A percentile compares a stretch with the other conserved stretches of the same genome.
Conservation (phyloP, 768 basidiomycete species). For the Psilocybe subaeruginosa region DNA sequence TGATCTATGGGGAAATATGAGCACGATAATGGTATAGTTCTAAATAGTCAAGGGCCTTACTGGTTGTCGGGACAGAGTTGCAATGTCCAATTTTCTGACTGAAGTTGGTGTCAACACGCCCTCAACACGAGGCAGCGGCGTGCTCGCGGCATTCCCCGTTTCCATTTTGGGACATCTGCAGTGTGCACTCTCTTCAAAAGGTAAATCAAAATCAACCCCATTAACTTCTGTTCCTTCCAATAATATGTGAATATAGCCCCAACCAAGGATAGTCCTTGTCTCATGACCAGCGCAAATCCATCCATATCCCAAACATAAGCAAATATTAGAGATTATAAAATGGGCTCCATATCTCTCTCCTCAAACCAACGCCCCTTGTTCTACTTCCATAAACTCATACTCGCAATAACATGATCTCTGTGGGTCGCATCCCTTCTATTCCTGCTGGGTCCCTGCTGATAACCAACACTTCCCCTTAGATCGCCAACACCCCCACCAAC, state of each 20-base stretch:
- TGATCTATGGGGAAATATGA: constrained; percentile 20
- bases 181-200: background rate
- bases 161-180: background rate
- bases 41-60: constrained; percentile 21
- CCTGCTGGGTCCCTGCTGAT: constrained; percentile 6
- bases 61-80: constrained; percentile 15
- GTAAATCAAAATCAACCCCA: too few relatives aligned
- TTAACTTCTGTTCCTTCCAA: too few relatives aligned
- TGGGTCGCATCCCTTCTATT: constrained; percentile 26
- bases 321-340: constrained; percentile 19
- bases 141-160: constrained; percentile 33
- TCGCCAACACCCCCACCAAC: constrained; percentile 42
- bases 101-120: constrained; percentile 35
- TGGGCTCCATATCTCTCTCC: constrained; percentile 2
- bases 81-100: constrained; percentile 8
- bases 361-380: constrained; percentile 12
- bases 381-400: constrained; percentile 12
- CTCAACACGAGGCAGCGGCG: constrained; percentile 44
- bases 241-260: too few relatives aligned
- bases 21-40: constrained; percentile 12
- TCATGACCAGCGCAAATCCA: constrained; percentile 7
- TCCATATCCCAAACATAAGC: constrained; percentile 19
- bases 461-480: constrained; percentile 24
- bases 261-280: background rate
- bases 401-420: constrained; percentile 39